Evolutionary conservation across 2,329 filamentous ascomycete species (phyloP), one percentile per base, ranked within the genome.

Genomic region (Aspergillus sp.): DNA sequence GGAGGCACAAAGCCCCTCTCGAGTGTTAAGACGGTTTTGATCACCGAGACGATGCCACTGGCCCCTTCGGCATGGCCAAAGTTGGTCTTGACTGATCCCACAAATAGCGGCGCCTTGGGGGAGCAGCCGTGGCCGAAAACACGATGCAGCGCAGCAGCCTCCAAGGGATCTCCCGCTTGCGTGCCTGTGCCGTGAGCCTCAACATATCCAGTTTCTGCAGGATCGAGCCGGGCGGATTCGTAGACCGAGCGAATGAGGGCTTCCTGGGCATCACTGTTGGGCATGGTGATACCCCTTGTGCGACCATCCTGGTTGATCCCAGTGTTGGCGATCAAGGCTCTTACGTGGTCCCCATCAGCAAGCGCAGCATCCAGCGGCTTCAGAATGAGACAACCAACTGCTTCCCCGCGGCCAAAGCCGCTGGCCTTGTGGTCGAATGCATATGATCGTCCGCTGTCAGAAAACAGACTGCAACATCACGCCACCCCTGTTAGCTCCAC

Each of bases 171-270:
- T 2, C 79, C 79, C 1, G 73, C 72, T 34, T 67, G 67, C 19
- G 78, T 81, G 4, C 77, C 78, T 0, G 78, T 80, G 12, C 77
- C 77, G 55, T 81, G 78, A 73, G 75, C 57, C 79, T 72, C 43
- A 60, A 59, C 49, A 54, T 67, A 50, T 1, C 54, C 57, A 12
- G 52, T 58, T 6, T 59, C 54, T 7, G 54, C 51, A 1, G 52
- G 52, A 38, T 68, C 59, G 2, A 72, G 53, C 0, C 64, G 57
- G 26, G 64, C 65, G 7, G 59, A 57, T 8, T 42, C 41, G 46
- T 75, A 74, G 0, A 64, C 64, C 1, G 59, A 41, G 1, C 57
- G 52, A 29, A 72, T 72, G 7, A 72, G 48, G 3, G 51, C 46
- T 7, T 55, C 57, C 53, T 74, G 71, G 0, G 70, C 66, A 4